Conservation (phyloP, 495 filamentous ascomycete genomes). For the Aspergillus bridgeri region DNA sequence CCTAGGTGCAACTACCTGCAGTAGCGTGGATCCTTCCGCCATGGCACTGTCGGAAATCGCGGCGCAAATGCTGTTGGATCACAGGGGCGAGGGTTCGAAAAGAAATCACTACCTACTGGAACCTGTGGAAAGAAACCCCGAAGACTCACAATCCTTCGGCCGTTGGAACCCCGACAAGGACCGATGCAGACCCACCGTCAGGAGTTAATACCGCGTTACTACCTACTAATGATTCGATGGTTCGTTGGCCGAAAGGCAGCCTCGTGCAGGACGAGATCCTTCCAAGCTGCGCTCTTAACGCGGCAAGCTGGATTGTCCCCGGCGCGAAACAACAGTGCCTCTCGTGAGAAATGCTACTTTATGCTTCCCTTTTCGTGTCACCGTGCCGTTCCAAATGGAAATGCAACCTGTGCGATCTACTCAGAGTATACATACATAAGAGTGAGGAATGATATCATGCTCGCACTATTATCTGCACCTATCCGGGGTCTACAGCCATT, state of each 20-base stretch:
- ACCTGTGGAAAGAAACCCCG: neutral
- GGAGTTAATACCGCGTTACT: neutral
- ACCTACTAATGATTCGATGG: neutral
- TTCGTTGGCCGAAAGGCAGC: neutral
- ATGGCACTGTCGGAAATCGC: neutral
- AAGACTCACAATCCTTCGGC: neutral
- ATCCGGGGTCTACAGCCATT: constrained; percentile 11
- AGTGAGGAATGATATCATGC: constrained; percentile 14
- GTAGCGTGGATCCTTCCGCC: constrained; percentile 4
- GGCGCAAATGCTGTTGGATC: neutral
- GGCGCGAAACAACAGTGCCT: neutral
- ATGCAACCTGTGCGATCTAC: neutral
- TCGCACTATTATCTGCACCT: constrained; percentile 18
- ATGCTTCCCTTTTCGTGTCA: constrained; percentile 15
- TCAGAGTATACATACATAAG: no score
- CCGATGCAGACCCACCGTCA: neutral
- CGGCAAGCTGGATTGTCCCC: neutral
- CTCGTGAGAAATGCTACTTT: constrained; percentile 4
- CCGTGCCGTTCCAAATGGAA: constrained; percentile 6
- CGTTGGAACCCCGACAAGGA: neutral
- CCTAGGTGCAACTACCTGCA: neutral
- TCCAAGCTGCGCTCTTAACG: neutral
- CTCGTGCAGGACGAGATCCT: neutral
- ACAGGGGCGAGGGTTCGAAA: neutral
- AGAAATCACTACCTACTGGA: neutral